Percentiles rank a stretch among this genome's conserved stretches.
phyloP scores from a whole-genome alignment of 2,329 filamentous ascomycete genomes.

The Botrytis hyacinthi region DNA sequence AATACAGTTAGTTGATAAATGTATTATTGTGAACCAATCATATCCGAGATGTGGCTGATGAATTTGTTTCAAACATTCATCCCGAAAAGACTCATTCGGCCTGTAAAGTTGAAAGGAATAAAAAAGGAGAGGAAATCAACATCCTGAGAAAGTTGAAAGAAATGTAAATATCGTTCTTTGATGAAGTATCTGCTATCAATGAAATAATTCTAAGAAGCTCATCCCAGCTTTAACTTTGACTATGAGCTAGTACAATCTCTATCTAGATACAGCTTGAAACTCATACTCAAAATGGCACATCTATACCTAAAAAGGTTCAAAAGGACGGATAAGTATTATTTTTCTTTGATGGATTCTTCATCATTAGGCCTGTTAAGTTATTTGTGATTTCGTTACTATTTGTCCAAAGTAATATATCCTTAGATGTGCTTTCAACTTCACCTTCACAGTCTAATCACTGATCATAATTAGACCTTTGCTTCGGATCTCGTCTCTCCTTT shows the following conservation, averaged over 20 bases:
- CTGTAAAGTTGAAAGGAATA: not conserved
- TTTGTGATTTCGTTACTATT: not conserved
- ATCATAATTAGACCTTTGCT: not conserved
- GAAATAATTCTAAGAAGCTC: not conserved
- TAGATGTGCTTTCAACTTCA: not conserved
- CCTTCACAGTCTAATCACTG: not conserved
- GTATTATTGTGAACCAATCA: slow-evolving; percentile 9
- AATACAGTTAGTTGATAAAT: not conserved
- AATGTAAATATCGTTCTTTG: not conserved
- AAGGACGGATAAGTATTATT: not conserved
- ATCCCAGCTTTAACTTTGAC: not conserved
- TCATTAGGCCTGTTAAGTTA: not conserved
- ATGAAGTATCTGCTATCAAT: not conserved
- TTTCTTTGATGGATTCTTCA: no score
- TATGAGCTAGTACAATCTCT: not conserved
- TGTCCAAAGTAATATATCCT: not conserved
- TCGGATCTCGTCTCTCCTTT: not conserved
- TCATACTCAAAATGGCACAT: not conserved
- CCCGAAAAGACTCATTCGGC: slow-evolving; percentile 2
- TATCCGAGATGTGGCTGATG: slow-evolving; percentile 14
- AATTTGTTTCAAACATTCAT: slow-evolving; percentile 11
- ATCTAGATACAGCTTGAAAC: not conserved
- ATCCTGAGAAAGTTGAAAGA: not conserved
- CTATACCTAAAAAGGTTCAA: not conserved
- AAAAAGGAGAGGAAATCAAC: not conserved